A percentile compares a stretch with the other conserved stretches of the same genome.
phyloP scores from a whole-genome alignment of 2,329 filamentous ascomycete species.

The Acephala macrosclerotiorum region DNA sequence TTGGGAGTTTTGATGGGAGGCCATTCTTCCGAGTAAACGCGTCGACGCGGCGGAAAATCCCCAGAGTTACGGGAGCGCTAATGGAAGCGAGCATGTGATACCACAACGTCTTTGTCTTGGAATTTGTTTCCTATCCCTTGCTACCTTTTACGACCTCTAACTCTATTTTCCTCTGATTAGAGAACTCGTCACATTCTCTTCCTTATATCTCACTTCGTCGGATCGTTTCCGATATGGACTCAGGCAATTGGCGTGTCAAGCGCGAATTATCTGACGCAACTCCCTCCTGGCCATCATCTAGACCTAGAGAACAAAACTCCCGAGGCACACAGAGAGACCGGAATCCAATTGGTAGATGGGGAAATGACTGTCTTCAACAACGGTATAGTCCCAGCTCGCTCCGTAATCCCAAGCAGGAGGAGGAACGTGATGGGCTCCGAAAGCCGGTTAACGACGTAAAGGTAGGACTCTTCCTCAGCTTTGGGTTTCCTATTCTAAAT shows the following conservation, averaged over 20 bases:
- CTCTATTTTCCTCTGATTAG: background rate
- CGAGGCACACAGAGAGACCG: background rate
- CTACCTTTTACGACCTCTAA: background rate
- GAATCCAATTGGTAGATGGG: background rate
- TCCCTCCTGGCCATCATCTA: constrained; percentile 7
- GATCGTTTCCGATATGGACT: constrained; percentile 33
- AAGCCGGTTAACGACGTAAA: constrained; percentile 28
- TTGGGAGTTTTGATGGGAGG: too few species aligned
- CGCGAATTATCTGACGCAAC: constrained; percentile 28
- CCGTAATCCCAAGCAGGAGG: background rate
- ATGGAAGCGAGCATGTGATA: background rate
- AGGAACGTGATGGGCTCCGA: constrained; percentile 21
- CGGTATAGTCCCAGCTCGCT: background rate
- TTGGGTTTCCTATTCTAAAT: constrained; percentile 3
- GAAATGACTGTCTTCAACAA: background rate
- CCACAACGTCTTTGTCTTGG: background rate
- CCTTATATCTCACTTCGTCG: background rate
- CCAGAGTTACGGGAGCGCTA: background rate
- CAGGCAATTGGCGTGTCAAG: constrained; percentile 39
- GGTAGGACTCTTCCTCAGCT: constrained; percentile 1
- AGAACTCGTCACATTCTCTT: too few species aligned
- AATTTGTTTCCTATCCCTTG: background rate
- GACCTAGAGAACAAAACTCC: constrained; percentile 14
- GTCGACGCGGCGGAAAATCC: background rate
- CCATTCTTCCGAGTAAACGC: too few species aligned